phyloP scores from a whole-genome alignment of 306 rosid species.

The Neltuma alba region DNA sequence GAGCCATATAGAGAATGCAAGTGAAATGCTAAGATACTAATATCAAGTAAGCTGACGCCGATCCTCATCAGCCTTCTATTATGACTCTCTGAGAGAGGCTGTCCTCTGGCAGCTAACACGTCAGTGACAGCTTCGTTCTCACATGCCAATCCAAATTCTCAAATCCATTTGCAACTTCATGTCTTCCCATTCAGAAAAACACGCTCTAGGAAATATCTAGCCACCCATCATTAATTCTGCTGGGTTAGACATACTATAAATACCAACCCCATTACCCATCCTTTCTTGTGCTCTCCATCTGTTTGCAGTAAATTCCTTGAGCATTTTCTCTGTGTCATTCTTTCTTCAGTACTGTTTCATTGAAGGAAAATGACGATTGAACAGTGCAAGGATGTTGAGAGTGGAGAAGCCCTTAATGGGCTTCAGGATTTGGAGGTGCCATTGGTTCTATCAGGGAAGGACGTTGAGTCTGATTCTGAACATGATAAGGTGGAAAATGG shows the following conservation, averaged over 20 bases:
- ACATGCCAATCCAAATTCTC: constrained; percentile 31
- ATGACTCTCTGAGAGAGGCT: not conserved
- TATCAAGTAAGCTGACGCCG: not conserved
- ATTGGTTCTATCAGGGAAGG: constrained; percentile 38
- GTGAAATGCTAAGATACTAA: not conserved
- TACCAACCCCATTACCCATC: constrained; percentile 17
- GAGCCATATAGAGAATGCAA: not conserved
- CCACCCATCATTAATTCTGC: not conserved
- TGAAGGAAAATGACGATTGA: constrained; percentile 54
- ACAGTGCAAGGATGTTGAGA: constrained; percentile 49
- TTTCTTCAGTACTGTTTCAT: constrained; percentile 27
- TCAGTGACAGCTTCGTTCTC: constrained; percentile 45
- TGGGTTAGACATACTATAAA: constrained; percentile 1
- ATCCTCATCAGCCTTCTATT: constrained; percentile 1
- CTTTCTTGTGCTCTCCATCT: constrained; percentile 19
- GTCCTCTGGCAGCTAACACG: constrained; percentile 1
- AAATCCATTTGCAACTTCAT: not conserved
- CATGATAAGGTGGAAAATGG: constrained; percentile 38
- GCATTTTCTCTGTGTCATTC: not conserved
- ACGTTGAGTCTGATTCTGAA: constrained; percentile 35
- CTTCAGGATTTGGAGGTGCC: constrained; percentile 53
- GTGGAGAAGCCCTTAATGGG: constrained; percentile 34
- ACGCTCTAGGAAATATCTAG: constrained; percentile 8
- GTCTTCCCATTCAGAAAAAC: constrained; percentile 18
- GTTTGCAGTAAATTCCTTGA: not conserved